Conservation (phyloP, 345 rosid species). For the Citrus trifoliata region DNA sequence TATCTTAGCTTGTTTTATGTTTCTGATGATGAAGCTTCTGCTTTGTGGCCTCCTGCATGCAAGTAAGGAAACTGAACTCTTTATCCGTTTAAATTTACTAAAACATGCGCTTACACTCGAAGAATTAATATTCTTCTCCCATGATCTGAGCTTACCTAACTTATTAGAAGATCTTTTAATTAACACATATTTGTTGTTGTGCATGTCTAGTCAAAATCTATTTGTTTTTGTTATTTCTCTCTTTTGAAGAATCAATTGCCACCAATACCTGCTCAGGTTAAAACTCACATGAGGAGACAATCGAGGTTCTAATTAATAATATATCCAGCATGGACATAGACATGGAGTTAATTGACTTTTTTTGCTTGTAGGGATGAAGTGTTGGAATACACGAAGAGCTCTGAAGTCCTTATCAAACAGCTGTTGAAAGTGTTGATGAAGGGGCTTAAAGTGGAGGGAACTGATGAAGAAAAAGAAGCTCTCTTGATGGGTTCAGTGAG, state of each 20-base stretch:
- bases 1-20: conserved; percentile 48
- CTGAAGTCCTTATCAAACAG: conserved; percentile 35
- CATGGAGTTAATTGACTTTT: not conserved
- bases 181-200: too few species aligned
- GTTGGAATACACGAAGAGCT: conserved; percentile 38
- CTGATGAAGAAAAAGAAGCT: conserved; percentile 32
- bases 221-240: too few species aligned
- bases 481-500: conserved; percentile 38
- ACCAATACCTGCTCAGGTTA: too few species aligned
- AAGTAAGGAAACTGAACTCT: conserved; percentile 18
- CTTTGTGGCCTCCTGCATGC: conserved; percentile 48
- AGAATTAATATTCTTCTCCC: too few species aligned
- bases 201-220: too few species aligned
- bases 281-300: too few species aligned
- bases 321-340: too few species aligned
- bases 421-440: conserved; percentile 34
- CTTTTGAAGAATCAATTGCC: too few species aligned
- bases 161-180: too few species aligned
- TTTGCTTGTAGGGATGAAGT: conserved; percentile 30
- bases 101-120: too few species aligned
- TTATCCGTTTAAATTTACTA: not conserved
- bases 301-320: too few species aligned
- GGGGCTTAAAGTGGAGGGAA: conserved; percentile 35
- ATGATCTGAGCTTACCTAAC: too few species aligned
- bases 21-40: conserved; percentile 40